Base-by-base conservation (phyloP, 768 basidiomycete genomes). In the Tremella yokohamensis region DNA sequence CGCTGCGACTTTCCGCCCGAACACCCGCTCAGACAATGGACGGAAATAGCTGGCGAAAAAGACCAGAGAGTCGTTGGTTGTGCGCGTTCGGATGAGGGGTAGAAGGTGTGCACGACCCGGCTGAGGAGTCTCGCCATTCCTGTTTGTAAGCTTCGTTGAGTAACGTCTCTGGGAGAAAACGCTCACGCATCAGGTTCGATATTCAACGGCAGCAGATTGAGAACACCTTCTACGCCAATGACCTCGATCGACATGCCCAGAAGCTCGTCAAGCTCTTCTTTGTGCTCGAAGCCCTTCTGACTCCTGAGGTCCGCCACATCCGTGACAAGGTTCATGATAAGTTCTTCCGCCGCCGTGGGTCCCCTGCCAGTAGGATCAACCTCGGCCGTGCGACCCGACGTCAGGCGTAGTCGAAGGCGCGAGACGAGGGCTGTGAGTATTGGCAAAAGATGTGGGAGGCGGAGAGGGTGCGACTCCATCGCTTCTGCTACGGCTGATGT, bases 31-130 rank as follows among this genome's bases (percentile, higher is more conserved):
- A 49, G 92, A 96, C 49, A 98, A 78, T 16, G 94, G 94, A 8
- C 98, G 87, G 65, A 98, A 97, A 76, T 89, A 89, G 1, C 84
- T 83, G 34, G 89, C 82, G 69, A 98, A 99, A 78, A 94, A 93
- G 0, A 79, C 78, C 48, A 98, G 80, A 0, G 86, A 86, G 1
- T 93, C 97, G 87, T 81, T 81, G 56, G 79, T 79, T 40, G 78
- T 78, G 2, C 86, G 83, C 26, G 89, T 84, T 12, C 86, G 77
- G 51, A 99, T 83, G 54, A 97, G 81, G 1, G 96, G 92, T 6
- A 99, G 82, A 40, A 99, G 81, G 80, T 87, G 96, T 12, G 93
- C 96, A 51, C 89, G 85, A 12, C 93, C 91, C 65, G 90, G 89
- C 37, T 80, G 81, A 48, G 85, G 85, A n/a, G 84, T 62, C 19